Percentiles rank a stretch among this genome's conserved stretches.
Conservation (phyloP, 139 green algal species). For the Chlorella sp. region DNA sequence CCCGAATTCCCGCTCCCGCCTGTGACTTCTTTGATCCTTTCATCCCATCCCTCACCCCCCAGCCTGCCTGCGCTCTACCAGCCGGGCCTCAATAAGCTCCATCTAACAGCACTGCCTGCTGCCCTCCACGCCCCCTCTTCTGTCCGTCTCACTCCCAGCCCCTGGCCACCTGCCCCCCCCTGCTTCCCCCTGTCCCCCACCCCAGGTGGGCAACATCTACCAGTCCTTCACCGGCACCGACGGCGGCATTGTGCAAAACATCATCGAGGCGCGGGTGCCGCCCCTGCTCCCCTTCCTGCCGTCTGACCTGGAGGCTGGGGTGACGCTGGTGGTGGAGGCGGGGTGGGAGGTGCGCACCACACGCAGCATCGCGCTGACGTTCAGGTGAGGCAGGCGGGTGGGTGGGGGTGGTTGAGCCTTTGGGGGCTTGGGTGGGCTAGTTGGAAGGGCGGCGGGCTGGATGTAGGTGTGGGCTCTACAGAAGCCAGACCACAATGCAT, state of each 20-base stretch:
- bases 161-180: neutral
- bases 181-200: neutral
- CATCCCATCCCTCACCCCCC: too few relatives aligned
- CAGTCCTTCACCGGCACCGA: slow-evolving; percentile 43
- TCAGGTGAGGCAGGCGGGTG: slow-evolving; percentile 16
- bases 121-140: neutral
- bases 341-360: slow-evolving; percentile 45
- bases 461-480: too few relatives aligned
- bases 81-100: too few relatives aligned
- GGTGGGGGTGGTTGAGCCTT: neutral
- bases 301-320: neutral
- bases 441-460: too few relatives aligned
- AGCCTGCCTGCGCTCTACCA: too few relatives aligned
- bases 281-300: slow-evolving; percentile 29
- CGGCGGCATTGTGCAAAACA: slow-evolving; percentile 50
- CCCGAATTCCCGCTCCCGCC: too few relatives aligned
- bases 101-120: too few relatives aligned
- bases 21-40: too few relatives aligned
- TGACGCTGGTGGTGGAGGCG: slow-evolving; percentile 50
- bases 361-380: slow-evolving; percentile 51
- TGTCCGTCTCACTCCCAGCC: neutral
- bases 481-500: too few relatives aligned
- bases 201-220: slow-evolving; percentile 50
- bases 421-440: neutral
- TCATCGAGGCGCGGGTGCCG: slow-evolving; percentile 52